Evolutionary conservation across 2,329 filamentous ascomycete genomes (phyloP).

Genomic region (Tolypocladium ovalisporum): DNA sequence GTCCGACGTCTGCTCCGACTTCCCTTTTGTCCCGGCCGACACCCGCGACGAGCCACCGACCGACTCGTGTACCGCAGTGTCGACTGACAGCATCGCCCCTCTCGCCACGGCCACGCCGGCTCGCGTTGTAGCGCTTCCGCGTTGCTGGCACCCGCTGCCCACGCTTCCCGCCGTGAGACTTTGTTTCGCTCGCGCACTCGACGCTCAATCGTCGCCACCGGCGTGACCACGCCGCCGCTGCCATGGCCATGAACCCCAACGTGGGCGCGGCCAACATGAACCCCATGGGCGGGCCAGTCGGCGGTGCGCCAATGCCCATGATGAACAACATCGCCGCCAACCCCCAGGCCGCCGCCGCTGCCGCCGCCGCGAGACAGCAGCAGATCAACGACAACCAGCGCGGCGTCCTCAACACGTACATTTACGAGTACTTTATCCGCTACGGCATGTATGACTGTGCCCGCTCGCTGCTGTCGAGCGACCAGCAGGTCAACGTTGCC

Average conservation of each 20-base stretch:
- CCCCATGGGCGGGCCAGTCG: slow-evolving; percentile 57
- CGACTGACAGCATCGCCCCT: slow-evolving; percentile 7
- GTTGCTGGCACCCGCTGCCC: slow-evolving; percentile 16
- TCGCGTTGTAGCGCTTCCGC: slow-evolving; percentile 17
- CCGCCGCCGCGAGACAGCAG: slow-evolving; percentile 24
- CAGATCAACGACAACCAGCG: slow-evolving; percentile 36
- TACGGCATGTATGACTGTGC: slow-evolving; percentile 78
- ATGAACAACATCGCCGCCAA: slow-evolving; percentile 48
- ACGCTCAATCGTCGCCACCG: slow-evolving; percentile 11
- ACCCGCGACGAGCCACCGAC: slow-evolving; percentile 5
- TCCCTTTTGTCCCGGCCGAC: slow-evolving; percentile 4
- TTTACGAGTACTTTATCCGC: slow-evolving; percentile 85
- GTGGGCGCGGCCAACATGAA: slow-evolving; percentile 58
- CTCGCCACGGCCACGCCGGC: slow-evolving; percentile 21
- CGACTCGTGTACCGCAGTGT: slow-evolving; percentile 2
- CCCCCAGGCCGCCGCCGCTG: slow-evolving; percentile 20
- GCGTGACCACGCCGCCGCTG: slow-evolving; percentile 7
- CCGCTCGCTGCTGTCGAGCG: slow-evolving; percentile 56
- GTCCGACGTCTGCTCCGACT: neutral
- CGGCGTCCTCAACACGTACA: slow-evolving; percentile 68
- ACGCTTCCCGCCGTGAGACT: slow-evolving; percentile 1
- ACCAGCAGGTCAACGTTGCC: slow-evolving; percentile 54
- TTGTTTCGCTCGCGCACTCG: slow-evolving; percentile 13
- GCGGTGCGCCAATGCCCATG: slow-evolving; percentile 49
- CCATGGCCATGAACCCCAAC: slow-evolving; percentile 46